Conservation (phyloP, 306 rosid genomes). For the Casuarina cunninghamiana region DNA sequence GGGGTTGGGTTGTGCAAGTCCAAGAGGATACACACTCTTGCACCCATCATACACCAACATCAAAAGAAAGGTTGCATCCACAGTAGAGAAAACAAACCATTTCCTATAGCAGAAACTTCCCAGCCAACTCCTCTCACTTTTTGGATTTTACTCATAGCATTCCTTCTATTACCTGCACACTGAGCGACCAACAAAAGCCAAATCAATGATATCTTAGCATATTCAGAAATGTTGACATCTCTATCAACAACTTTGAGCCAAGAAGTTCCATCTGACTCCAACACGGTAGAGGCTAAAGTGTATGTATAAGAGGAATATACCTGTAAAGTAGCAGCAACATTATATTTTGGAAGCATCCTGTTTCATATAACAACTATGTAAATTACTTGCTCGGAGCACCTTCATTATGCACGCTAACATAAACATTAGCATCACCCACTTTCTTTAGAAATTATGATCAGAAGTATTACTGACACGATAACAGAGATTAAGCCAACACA, state of each 20-base stretch:
- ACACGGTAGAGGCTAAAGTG: not conserved
- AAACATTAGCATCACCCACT: not conserved
- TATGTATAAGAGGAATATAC: slow-evolving; percentile 33
- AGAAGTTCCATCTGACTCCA: slow-evolving; percentile 8
- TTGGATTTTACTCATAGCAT: slow-evolving; percentile 87
- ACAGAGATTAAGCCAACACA: not conserved
- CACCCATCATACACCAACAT: slow-evolving; percentile 8
- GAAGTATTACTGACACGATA: not conserved
- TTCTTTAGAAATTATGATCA: not conserved
- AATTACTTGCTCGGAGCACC: slow-evolving; percentile 1
- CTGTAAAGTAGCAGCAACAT: slow-evolving; percentile 84
- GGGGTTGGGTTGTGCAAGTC: not conserved
- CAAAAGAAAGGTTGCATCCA: slow-evolving; percentile 13
- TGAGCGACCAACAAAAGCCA: slow-evolving; percentile 30
- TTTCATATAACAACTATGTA: slow-evolving; percentile 25
- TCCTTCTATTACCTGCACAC: slow-evolving; percentile 98
- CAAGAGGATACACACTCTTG: not conserved
- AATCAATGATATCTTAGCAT: slow-evolving; percentile 17
- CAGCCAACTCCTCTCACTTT: slow-evolving; percentile 90
- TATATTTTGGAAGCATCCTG: slow-evolving; percentile 89
- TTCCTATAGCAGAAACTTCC: slow-evolving; percentile 95
- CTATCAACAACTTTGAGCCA: slow-evolving; percentile 9
- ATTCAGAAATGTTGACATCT: slow-evolving; percentile 8
- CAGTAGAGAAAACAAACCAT: slow-evolving; percentile 51
- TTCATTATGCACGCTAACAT: not conserved